Evolutionary conservation across 768 basidiomycete species (phyloP), one percentile per base, ranked within the genome.

Genomic region (Phaeotremella skinneri): DNA sequence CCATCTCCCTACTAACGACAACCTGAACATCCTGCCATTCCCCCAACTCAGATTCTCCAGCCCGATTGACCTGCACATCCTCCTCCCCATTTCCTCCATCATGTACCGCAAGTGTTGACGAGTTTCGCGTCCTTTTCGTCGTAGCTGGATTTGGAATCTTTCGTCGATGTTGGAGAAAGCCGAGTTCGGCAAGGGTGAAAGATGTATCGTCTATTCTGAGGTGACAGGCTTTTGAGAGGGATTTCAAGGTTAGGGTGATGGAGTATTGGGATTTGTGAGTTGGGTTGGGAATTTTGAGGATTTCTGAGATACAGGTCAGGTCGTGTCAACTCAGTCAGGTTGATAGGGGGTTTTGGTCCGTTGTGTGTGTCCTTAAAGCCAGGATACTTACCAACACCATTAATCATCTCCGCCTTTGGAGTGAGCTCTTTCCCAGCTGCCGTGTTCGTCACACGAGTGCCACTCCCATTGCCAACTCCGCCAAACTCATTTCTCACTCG

Each of bases 181-280:
- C 91, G 59, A 88, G 87, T 72, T 93, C 91, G 56, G 88, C 87
- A 65, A 98, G 76, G 2, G 92, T 90, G 77, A 90, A 92, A 0
- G 90, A 87, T 0, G 86, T 84, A 73, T 98, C 94, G 55, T 96
- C 90, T 0, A 85, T 75, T 1, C 89, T 83, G 53, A 98, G 79
- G 76, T 89, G 87, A 48, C 90, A 90, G 27, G 87, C 88, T 17
- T 81, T 80, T 1, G 91, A 87, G 56, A 97, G 84, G 32, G 89
- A 85, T 7, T 79, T 80, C n/a, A 97, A 82, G 20, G 87, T 86
- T 2, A 69, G 43, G 45, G 51, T 45, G 23, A 71, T 48, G 30
- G 43, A 17, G 34, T 68, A 62, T 57, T 71, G 69, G 5, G 68
- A 66, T 56, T 56, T 62, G 45, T 66, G 55, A 4, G 45, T 52